Evolutionary conservation across 768 basidiomycete genomes (phyloP).

Genomic region (Mycena floridula): DNA sequence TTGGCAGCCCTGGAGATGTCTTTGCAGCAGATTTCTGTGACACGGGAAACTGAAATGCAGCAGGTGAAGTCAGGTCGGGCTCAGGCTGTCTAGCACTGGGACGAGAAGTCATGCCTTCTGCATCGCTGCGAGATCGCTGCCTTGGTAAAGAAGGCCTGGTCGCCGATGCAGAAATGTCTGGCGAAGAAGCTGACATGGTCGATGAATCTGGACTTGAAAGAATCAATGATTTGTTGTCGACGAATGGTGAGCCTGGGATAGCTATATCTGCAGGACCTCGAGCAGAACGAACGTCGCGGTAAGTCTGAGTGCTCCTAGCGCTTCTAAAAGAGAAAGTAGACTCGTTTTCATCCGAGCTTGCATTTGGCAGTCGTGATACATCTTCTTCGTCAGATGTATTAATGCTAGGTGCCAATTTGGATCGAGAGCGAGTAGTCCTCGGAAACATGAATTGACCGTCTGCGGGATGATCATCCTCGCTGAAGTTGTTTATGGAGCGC

Average conservation of each 20-base stretch:
- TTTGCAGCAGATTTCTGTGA: constrained; percentile 13
- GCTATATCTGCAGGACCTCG: constrained; percentile 28
- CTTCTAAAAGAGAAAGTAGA: background rate
- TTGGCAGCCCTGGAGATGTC: constrained; percentile 15
- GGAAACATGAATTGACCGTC: constrained; percentile 52
- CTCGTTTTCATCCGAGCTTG: background rate
- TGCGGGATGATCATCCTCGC: constrained; percentile 39
- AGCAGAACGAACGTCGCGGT: constrained; percentile 14
- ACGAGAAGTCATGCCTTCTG: constrained; percentile 18
- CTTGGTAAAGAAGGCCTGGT: constrained; percentile 28
- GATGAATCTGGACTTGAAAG: constrained; percentile 13
- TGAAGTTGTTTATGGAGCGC: no score
- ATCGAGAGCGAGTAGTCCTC: constrained; percentile 25
- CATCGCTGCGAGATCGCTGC: constrained; percentile 37
- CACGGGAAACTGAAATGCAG: constrained; percentile 38
- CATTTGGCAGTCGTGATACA: background rate
- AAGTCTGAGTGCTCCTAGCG: constrained; percentile 2
- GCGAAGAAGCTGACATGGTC: constrained; percentile 13
- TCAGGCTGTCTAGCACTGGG: constrained; percentile 13
- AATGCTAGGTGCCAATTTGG: constrained; percentile 21
- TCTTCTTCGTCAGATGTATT: constrained; percentile 20
- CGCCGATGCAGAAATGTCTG: constrained; percentile 10
- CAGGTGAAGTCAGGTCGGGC: constrained; percentile 26
- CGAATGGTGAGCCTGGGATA: constrained; percentile 10
- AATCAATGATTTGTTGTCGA: background rate